A percentile compares a stretch with the other conserved stretches of the same genome.
Conservation (phyloP, 257 asterid species). For the Nemophila menziesii region DNA sequence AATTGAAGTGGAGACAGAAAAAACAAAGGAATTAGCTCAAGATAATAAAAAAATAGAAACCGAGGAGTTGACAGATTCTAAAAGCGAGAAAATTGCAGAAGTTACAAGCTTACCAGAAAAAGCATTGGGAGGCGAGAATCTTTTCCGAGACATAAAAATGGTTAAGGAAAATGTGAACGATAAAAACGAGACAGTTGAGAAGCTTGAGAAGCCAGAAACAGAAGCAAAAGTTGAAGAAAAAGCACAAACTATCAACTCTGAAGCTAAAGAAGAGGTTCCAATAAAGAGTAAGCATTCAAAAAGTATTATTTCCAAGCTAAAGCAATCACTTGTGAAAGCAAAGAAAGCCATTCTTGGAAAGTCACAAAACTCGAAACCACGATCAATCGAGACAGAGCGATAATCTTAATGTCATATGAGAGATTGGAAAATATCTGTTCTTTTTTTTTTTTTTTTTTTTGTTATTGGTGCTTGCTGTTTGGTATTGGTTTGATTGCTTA, state of each 20-base stretch:
- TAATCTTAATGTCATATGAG: slow-evolving; percentile 11
- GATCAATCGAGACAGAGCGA: slow-evolving; percentile 15
- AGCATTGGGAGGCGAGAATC: slow-evolving; percentile 18
- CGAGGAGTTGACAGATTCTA: slow-evolving; percentile 17
- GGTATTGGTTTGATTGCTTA: background rate
- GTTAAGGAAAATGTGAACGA: slow-evolving; percentile 18
- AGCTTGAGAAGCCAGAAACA: slow-evolving; percentile 15
- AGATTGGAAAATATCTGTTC: slow-evolving; percentile 3
- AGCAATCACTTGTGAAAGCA: slow-evolving; percentile 85
- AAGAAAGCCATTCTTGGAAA: slow-evolving; percentile 82
- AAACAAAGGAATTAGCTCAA: slow-evolving; percentile 1
- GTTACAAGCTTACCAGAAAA: slow-evolving; percentile 12
- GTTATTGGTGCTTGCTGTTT: background rate
- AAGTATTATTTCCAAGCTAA: slow-evolving; percentile 55
- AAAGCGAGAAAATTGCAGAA: slow-evolving; percentile 15
- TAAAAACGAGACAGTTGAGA: slow-evolving; percentile 15
- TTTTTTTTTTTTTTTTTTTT: too few species aligned
- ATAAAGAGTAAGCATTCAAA: slow-evolving; percentile 51
- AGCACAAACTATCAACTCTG: slow-evolving; percentile 13
- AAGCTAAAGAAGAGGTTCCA: slow-evolving; percentile 26
- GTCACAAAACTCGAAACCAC: slow-evolving; percentile 38
- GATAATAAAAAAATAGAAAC: slow-evolving; percentile 10
- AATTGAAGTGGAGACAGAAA: slow-evolving; percentile 5
- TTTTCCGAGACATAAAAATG: slow-evolving; percentile 23
- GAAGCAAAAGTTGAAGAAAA: slow-evolving; percentile 19